phyloP scores from a whole-genome alignment of 371 early-diverging fungal species.

The Mycotypha africana region DNA sequence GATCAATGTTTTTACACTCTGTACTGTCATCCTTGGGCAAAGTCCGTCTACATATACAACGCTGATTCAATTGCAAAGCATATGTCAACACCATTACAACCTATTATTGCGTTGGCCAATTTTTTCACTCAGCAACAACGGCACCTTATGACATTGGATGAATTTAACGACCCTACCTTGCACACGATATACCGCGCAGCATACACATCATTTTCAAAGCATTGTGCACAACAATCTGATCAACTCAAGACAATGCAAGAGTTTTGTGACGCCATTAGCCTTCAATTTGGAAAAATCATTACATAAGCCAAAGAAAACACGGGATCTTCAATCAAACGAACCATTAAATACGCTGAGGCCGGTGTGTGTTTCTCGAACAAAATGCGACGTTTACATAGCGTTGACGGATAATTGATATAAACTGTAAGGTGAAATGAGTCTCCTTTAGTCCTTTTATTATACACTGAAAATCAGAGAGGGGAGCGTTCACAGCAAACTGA shows the following conservation, averaged over 20 bases:
- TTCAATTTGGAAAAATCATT: constrained; percentile 5
- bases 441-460: too few relatives aligned
- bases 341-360: constrained; percentile 5
- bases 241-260: constrained; percentile 1
- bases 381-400: constrained; percentile 3
- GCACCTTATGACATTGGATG: background rate
- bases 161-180: constrained; percentile 1
- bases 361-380: constrained; percentile 2
- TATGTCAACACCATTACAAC: background rate
- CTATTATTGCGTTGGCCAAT: background rate
- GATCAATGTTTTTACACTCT: background rate
- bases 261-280: constrained; percentile 1
- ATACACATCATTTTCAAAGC: constrained; percentile 1
- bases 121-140: constrained; percentile 1
- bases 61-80: background rate
- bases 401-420: too few relatives aligned
- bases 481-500: too few relatives aligned
- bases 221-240: constrained; percentile 1
- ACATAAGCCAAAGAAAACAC: constrained; percentile 1
- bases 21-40: background rate
- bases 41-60: background rate
- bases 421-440: too few relatives aligned
- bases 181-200: constrained; percentile 1
- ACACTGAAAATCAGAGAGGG: too few relatives aligned
- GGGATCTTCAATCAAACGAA: constrained; percentile 3